Conservation (phyloP, 2,329 filamentous ascomycete genomes). For the Pyricularia sp. region DNA sequence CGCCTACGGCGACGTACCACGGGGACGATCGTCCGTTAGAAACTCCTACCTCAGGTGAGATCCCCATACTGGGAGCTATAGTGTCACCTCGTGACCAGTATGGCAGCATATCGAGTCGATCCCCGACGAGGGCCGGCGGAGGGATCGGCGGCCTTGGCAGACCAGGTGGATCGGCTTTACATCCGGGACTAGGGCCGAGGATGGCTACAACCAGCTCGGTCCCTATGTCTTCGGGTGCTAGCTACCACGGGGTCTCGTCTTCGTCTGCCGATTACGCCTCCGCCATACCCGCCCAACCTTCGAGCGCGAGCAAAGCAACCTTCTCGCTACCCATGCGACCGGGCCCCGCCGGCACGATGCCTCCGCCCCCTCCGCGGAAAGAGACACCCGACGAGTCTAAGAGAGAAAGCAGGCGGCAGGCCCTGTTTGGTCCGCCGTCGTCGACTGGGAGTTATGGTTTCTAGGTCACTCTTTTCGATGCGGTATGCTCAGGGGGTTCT, state of each 20-base stretch:
- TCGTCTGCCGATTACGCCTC: slow-evolving; percentile 15
- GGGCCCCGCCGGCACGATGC: slow-evolving; percentile 48
- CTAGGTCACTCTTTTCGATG: background rate
- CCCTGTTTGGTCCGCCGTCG: slow-evolving; percentile 36
- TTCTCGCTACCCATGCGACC: slow-evolving; percentile 58
- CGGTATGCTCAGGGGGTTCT: background rate
- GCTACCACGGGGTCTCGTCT: background rate
- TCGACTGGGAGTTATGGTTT: slow-evolving; percentile 26
- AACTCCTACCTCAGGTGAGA: slow-evolving; percentile 64
- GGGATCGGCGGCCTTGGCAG: slow-evolving; percentile 33
- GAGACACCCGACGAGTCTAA: slow-evolving; percentile 44
- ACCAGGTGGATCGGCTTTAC: slow-evolving; percentile 30
- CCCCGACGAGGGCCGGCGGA: slow-evolving; percentile 40
- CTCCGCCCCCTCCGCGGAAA: slow-evolving; percentile 47
- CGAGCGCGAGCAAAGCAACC: slow-evolving; percentile 36
- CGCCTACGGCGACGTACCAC: slow-evolving; percentile 35
- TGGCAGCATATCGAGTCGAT: slow-evolving; percentile 35
- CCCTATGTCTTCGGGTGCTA: slow-evolving; percentile 27
- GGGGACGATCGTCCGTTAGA: slow-evolving; percentile 37
- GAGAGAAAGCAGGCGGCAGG: slow-evolving; percentile 41
- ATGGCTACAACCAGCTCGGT: slow-evolving; percentile 42
- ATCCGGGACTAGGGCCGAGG: slow-evolving; percentile 45
- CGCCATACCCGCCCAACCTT: slow-evolving; percentile 16
- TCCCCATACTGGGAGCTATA: slow-evolving; percentile 54
- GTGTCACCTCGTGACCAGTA: slow-evolving; percentile 43